phyloP scores from a whole-genome alignment of 148 eudicot species.

The Amaranthus cruentus region DNA sequence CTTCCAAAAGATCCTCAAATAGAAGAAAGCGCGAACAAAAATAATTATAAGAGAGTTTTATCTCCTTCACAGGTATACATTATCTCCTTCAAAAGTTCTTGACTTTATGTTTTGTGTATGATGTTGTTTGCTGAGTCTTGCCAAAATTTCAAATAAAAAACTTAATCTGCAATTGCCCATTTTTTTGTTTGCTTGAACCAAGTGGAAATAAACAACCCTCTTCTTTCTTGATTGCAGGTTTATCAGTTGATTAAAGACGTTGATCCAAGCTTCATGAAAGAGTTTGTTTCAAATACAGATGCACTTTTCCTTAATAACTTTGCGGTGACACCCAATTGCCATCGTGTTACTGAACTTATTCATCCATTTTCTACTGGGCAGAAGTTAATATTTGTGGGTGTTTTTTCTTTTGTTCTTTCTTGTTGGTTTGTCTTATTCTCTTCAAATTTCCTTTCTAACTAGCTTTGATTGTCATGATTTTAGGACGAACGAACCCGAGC shows the following conservation, averaged over 20 bases:
- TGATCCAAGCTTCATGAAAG: slow-evolving; percentile 48
- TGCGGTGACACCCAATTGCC: slow-evolving; percentile 88
- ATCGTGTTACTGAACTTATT: slow-evolving; percentile 69
- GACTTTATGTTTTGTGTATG: background rate
- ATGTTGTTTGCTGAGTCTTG: background rate
- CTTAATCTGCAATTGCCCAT: background rate
- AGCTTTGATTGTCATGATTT: slow-evolving; percentile 20
- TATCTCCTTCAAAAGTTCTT: background rate
- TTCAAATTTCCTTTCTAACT: background rate
- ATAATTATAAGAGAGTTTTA: slow-evolving; percentile 36
- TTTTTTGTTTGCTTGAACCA: background rate
- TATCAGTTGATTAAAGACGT: slow-evolving; percentile 53
- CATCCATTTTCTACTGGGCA: slow-evolving; percentile 44
- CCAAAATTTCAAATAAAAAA: background rate
- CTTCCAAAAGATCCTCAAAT: slow-evolving; percentile 54
- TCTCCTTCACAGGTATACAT: slow-evolving; percentile 63
- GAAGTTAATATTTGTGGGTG: slow-evolving; percentile 57
- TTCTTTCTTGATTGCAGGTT: slow-evolving; percentile 40
- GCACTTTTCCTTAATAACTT: slow-evolving; percentile 56
- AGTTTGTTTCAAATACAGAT: slow-evolving; percentile 40
- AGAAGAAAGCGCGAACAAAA: slow-evolving; percentile 35
- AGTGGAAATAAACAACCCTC: slow-evolving; percentile 11
- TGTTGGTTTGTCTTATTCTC: background rate
- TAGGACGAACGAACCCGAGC: slow-evolving; percentile 87
- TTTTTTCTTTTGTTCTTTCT: slow-evolving; percentile 8